These are phyloP conservation scores for Fusarium palustre DNA, from an alignment of 2,329 filamentous ascomycete species.

Conservation along the genomic window DNA sequence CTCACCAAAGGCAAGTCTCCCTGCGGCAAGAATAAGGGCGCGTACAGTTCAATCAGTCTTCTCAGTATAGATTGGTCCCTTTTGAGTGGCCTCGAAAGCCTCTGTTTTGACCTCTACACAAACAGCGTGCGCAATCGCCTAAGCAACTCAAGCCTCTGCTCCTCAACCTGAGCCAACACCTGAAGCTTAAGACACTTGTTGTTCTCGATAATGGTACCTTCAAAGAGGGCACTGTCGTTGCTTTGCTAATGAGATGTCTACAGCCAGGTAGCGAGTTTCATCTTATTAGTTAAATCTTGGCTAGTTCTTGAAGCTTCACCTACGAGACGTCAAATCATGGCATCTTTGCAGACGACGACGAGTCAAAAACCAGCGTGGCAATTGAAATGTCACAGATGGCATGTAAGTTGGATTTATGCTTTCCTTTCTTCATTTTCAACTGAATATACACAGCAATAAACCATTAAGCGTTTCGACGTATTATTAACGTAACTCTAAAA, in stretches of 20 bases:
- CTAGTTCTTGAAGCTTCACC: neutral
- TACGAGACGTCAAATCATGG: neutral
- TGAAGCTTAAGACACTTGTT: constrained; percentile 29
- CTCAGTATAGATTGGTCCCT: constrained; percentile 19
- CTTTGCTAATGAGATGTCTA: constrained; percentile 19
- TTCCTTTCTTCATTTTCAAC: neutral
- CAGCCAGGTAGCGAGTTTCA: constrained; percentile 26
- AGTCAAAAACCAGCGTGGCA: neutral
- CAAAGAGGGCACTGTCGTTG: neutral
- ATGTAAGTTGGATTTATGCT: neutral
- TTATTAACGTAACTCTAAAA: neutral
- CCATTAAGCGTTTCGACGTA: neutral
- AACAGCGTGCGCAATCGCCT: neutral
- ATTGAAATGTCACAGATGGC: no score
- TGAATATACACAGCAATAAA: neutral
- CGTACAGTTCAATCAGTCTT: neutral
- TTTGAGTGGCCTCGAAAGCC: constrained; percentile 19
- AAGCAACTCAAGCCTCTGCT: neutral
- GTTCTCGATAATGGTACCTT: neutral
- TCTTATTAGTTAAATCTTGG: neutral
- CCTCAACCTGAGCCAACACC: constrained; percentile 2
- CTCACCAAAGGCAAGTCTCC: neutral
- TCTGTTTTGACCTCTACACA: constrained; percentile 21
- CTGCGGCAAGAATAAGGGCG: neutral
- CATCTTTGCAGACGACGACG: neutral